These are phyloP conservation scores for Oryza glumipatula DNA, from an alignment of 176 grass and related monocot species.

Conservation along the genomic window DNA sequence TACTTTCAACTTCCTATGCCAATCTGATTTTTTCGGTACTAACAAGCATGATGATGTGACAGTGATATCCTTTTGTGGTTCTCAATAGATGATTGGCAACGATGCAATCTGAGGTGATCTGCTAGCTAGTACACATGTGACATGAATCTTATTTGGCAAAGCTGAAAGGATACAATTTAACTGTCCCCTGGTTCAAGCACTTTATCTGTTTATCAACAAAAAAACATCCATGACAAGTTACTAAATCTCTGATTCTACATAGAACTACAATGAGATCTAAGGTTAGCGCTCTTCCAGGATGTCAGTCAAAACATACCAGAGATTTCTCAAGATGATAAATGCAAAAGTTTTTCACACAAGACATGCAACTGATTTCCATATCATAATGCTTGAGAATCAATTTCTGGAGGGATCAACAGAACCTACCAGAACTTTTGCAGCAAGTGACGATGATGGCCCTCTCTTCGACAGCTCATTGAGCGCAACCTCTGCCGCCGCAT, in stretches of 20 bases:
- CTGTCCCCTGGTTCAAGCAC: background rate
- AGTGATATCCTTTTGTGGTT: background rate
- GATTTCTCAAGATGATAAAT: slow-evolving; percentile 12
- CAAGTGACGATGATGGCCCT: slow-evolving; percentile 59
- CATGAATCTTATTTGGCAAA: background rate
- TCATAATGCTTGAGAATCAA: background rate
- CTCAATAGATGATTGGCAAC: background rate
- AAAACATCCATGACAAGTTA: background rate
- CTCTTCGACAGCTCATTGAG: slow-evolving; percentile 62
- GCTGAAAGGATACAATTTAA: background rate
- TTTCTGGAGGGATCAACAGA: slow-evolving; percentile 20
- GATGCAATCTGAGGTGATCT: background rate
- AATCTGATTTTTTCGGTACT: background rate
- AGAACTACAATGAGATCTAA: background rate
- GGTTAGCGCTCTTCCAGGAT: background rate
- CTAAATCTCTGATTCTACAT: background rate
- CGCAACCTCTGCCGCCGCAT: slow-evolving; percentile 58
- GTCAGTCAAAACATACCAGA: slow-evolving; percentile 26
- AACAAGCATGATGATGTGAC: background rate
- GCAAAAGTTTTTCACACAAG: background rate
- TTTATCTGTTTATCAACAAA: background rate
- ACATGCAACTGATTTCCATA: background rate
- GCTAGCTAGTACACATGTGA: background rate
- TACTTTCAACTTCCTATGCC: slow-evolving; percentile 22
- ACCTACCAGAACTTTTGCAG: slow-evolving; percentile 70